Evolutionary conservation across 768 basidiomycete species (phyloP).

Genomic region (Podaxis rugospora): DNA sequence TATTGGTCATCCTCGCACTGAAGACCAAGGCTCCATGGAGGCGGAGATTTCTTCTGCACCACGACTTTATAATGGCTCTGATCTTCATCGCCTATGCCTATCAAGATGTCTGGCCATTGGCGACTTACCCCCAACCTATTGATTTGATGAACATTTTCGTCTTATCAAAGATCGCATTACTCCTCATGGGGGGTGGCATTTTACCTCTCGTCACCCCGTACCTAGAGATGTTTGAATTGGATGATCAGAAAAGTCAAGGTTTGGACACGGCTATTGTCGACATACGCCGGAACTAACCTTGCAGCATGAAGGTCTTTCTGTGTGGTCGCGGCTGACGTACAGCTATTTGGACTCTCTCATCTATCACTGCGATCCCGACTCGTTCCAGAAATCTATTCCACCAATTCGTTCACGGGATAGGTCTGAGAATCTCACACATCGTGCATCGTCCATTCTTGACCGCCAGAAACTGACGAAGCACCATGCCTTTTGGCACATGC

Average conservation of each 20-base stretch:
- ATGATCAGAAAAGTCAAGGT: neutral
- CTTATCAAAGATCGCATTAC: conserved; percentile 18
- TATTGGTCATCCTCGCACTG: neutral
- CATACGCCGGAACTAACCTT: conserved; percentile 23
- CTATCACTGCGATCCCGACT: conserved; percentile 34
- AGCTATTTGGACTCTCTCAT: conserved; percentile 54
- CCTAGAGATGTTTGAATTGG: conserved; percentile 11
- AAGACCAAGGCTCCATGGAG: neutral
- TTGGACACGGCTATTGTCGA: neutral
- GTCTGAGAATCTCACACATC: conserved; percentile 17
- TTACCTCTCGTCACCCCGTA: conserved; percentile 48
- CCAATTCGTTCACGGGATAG: conserved; percentile 59
- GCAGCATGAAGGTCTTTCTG: conserved; percentile 30
- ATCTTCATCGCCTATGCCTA: conserved; percentile 41
- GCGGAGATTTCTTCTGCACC: neutral
- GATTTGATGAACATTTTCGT: conserved; percentile 41
- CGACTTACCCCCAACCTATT: conserved; percentile 41
- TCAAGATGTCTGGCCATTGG: conserved; percentile 55
- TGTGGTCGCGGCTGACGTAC: conserved; percentile 39
- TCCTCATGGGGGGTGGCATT: conserved; percentile 18
- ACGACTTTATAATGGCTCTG: neutral
- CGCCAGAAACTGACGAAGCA: neutral
- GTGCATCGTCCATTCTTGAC: neutral
- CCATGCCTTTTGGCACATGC: neutral
- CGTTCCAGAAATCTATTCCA: conserved; percentile 52